phyloP scores from a whole-genome alignment of 805 yeast species.

The Candida multigemmis region DNA sequence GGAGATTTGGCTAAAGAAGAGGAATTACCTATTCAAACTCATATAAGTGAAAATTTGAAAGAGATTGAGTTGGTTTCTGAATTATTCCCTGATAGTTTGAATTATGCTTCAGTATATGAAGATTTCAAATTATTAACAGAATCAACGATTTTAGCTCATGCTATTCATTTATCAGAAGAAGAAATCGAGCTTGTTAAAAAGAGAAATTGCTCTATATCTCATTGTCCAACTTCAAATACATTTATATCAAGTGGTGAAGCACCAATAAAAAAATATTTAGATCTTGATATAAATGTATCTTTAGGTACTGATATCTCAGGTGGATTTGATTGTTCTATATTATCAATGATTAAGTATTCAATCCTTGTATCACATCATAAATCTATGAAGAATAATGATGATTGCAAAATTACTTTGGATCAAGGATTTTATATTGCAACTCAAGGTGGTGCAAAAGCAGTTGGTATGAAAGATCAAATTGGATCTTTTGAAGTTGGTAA shows the following conservation, averaged over 20 bases:
- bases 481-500: slow-evolving; percentile 77
- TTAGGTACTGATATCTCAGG: slow-evolving; percentile 42
- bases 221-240: slow-evolving; percentile 90
- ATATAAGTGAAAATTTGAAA: slow-evolving; percentile 68
- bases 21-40: slow-evolving; percentile 75
- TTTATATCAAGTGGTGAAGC: slow-evolving; percentile 89
- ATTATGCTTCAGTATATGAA: slow-evolving; percentile 74
- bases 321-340: slow-evolving; percentile 31
- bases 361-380: slow-evolving; percentile 33
- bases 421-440: slow-evolving; percentile 82
- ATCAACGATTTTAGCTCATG: slow-evolving; percentile 82
- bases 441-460: slow-evolving; percentile 78
- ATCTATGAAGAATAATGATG: slow-evolving; percentile 33
- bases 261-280: slow-evolving; percentile 54
- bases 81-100: slow-evolving; percentile 60
- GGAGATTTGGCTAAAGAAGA: slow-evolving; percentile 45
- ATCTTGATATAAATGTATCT: slow-evolving; percentile 67
- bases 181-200: slow-evolving; percentile 53
- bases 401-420: slow-evolving; percentile 48
- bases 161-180: slow-evolving; percentile 59
- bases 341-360: slow-evolving; percentile 22
- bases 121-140: slow-evolving; percentile 47
- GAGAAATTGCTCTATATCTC: slow-evolving; percentile 66
- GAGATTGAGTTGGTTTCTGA: slow-evolving; percentile 70
- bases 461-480: slow-evolving; percentile 43